A percentile compares a stretch with the other conserved stretches of the same genome.
Conservation (phyloP, 352 stramenopile genomes). For the Phytopythium aichiense region DNA sequence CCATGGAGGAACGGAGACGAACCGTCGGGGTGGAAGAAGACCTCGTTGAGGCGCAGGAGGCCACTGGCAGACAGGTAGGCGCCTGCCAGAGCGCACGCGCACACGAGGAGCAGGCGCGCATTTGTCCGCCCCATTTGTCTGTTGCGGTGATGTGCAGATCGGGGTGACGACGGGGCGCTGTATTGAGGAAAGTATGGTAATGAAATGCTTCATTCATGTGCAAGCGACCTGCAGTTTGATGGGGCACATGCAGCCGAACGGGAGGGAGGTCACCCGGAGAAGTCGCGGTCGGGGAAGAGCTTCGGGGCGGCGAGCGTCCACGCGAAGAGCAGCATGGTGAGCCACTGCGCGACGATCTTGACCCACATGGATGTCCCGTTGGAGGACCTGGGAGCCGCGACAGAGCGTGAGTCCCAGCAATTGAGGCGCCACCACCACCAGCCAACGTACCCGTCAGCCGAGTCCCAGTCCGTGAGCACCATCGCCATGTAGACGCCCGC, state of each 20-base stretch:
- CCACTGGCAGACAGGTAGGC: conserved; percentile 50
- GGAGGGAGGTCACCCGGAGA: conserved; percentile 20
- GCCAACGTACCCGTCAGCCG: conserved; percentile 51
- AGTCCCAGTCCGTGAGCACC: conserved; percentile 94
- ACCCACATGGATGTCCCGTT: conserved; percentile 94
- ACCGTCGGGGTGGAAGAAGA: conserved; percentile 30
- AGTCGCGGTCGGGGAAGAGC: conserved; percentile 94
- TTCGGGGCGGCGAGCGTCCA: conserved; percentile 94
- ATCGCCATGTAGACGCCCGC: conserved; percentile 93
- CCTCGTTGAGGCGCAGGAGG: conserved; percentile 52
- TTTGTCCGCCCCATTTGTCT: neutral
- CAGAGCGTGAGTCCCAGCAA: neutral
- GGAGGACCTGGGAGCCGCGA: conserved; percentile 15
- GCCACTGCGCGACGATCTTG: conserved; percentile 92
- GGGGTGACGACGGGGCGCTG: neutral
- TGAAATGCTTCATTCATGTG: neutral
- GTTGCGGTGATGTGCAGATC: neutral
- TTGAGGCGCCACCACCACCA: too few species aligned
- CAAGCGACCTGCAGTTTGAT: neutral
- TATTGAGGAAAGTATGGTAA: neutral
- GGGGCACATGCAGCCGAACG: neutral
- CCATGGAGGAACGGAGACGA: neutral
- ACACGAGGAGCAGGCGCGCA: conserved; percentile 25
- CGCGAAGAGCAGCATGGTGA: conserved; percentile 91
- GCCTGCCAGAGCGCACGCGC: conserved; percentile 29